Evolutionary conservation across 208 protist genomes (phyloP).

Genomic region (Wallacemonas rigidus): DNA sequence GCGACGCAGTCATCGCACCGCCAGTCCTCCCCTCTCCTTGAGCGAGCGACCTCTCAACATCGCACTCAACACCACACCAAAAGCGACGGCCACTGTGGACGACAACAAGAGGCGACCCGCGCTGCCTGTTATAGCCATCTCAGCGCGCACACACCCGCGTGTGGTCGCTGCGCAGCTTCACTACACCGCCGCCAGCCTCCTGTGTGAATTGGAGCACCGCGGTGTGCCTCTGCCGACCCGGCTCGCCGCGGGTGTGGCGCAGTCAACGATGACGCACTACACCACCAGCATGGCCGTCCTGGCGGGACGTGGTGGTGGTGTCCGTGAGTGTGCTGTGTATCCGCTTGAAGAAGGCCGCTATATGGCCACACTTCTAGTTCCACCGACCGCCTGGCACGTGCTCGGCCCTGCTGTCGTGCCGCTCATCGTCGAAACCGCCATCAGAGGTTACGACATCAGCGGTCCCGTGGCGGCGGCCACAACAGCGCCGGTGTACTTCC

Average conservation of each 20-base stretch:
- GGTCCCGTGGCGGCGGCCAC: constrained; percentile 15
- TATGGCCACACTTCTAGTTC: constrained; percentile 38
- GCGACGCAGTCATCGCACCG: neutral
- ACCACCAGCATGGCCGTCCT: constrained; percentile 7
- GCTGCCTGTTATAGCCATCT: neutral
- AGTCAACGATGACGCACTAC: constrained; percentile 4
- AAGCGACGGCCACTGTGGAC: no score
- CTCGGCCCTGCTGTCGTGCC: constrained; percentile 39
- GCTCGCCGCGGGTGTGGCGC: constrained; percentile 1
- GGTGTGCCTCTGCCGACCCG: constrained; percentile 13
- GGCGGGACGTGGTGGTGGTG: constrained; percentile 15
- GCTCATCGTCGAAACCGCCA: constrained; percentile 43
- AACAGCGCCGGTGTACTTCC: constrained; percentile 34
- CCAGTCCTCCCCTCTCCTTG: neutral
- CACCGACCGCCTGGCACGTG: constrained; percentile 34
- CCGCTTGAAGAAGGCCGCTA: constrained; percentile 60
- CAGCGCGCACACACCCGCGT: neutral
- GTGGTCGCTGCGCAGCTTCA: constrained; percentile 26
- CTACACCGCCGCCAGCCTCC: constrained; percentile 38
- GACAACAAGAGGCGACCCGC: neutral
- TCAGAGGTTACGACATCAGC: constrained; percentile 43
- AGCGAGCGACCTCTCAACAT: neutral
- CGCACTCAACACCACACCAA: neutral
- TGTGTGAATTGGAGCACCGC: constrained; percentile 36
- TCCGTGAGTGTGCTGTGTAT: constrained; percentile 37